Evolutionary conservation across 1,284 basidiomycete species (phyloP).

Genomic region (Trametes pubescens): DNA sequence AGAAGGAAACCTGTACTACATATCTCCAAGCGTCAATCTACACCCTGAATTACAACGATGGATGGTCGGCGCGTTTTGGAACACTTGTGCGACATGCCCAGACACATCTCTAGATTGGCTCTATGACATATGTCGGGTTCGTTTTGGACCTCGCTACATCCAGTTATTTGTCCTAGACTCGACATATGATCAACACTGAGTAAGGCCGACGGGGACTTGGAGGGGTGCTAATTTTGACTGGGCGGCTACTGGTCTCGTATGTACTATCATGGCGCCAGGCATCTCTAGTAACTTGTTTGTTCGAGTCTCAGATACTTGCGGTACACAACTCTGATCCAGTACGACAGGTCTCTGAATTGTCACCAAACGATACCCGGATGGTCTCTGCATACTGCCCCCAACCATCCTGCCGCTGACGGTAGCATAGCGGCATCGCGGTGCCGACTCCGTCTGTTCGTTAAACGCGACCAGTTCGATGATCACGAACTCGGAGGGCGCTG

Average conservation of each 20-base stretch:
- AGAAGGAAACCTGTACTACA: conserved; percentile 3
- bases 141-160: no score
- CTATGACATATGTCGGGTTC: no score
- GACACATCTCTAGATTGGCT: neutral
- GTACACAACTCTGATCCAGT: neutral
- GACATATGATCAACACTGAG: neutral
- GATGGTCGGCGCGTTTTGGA: neutral
- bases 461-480: no score
- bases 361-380: neutral
- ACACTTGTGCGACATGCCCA: neutral
- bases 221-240: neutral
- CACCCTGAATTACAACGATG: conserved; percentile 2
- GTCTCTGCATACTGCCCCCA: neutral
- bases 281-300: neutral
- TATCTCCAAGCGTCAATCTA: conserved; percentile 1
- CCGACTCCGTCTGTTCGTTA: no score
- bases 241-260: neutral
- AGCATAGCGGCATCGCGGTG: neutral
- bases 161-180: no score
- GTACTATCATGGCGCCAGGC: neutral
- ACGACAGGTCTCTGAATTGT: neutral
- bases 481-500: neutral
- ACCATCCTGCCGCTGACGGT: neutral
- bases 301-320: neutral
- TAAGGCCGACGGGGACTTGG: no score